Base-by-base conservation (phyloP, 805 yeast genomes). In the Wickerhamiella musiphila region DNA sequence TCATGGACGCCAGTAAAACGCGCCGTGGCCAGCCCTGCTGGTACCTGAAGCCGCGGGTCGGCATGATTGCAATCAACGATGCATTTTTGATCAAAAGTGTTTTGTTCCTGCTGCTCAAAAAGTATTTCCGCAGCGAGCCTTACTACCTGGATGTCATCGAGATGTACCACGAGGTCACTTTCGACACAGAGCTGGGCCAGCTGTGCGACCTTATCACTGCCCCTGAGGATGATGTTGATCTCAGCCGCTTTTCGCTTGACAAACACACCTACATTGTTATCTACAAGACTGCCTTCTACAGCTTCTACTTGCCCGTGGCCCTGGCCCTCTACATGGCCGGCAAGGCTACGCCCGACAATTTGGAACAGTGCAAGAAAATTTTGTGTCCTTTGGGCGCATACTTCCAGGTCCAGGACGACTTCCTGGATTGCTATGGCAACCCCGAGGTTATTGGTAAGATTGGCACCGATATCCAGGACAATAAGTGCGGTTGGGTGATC, bases 21-120 rank as follows among this genome's bases (percentile, higher is more conserved):
- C 78, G 98, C 66, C 76, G 98, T 56, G 98, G 95, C 38, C 95
- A 86, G 60, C 90, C 94, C 43, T 90, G 98, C 59, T 90, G 98
- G 98, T 90, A 83, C 64, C 72, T 66, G 51, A 72, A 68, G 43
- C 56, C 56, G 22, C 71, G 70, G 24, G 94, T 90, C 37, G 81
- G 79, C 25, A 82, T 82, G 53, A 76, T 90, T 52, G 98, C 99
- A 37, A 90, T 90, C 57, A 90, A 90, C 52, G 99, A 90, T 53
- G 72, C 98, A 3, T 90, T 90, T 57, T 81, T 90, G 90, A 67
- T 90, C 44, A 98, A 90, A 59, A 92, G 86, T 36, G 82, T 93
- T 28, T 83, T 90, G 46, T 90, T 90, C 60, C 61, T 82, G 38
- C 60, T 90, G 41, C 67, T 90, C 58, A 84, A 83, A 65, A 81